Conservation (phyloP, 352 stramenopile genomes). For the Phytophthora palmivora region DNA sequence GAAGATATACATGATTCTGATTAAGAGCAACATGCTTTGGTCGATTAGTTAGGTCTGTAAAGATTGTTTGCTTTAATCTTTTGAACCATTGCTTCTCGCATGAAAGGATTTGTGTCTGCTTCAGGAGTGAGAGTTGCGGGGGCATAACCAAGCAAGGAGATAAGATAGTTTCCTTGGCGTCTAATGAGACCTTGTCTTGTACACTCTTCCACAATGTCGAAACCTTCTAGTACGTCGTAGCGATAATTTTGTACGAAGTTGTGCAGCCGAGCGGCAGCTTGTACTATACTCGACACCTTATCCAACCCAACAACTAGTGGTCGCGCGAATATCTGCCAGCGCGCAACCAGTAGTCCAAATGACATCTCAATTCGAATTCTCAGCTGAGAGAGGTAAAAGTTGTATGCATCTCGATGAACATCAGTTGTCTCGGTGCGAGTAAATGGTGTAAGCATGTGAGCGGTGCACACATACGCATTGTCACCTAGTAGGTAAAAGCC, state of each 20-base stretch:
- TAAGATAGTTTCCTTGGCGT: neutral
- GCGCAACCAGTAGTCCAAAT: neutral
- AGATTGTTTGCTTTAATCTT: neutral
- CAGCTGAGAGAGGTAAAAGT: too few species aligned
- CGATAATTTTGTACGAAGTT: constrained; percentile 7
- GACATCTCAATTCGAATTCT: constrained; percentile 12
- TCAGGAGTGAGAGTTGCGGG: neutral
- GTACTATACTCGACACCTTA: neutral
- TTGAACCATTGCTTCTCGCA: constrained; percentile 6
- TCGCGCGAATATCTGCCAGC: constrained; percentile 1
- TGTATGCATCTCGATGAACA: too few species aligned
- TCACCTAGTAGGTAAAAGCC: too few species aligned
- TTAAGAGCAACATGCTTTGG: neutral
- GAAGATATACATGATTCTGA: neutral
- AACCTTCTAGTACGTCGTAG: neutral
- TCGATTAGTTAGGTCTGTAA: neutral
- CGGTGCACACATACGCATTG: too few species aligned
- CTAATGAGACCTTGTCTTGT: neutral
- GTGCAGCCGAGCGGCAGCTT: constrained; percentile 6
- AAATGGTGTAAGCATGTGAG: too few species aligned
- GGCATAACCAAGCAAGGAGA: constrained; percentile 2
- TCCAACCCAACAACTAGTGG: neutral
- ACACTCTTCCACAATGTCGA: constrained; percentile 7
- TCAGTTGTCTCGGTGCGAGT: too few species aligned
- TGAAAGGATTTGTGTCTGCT: neutral